Base-by-base conservation (phyloP, 805 yeast genomes). In the Blastobotrys americana region DNA sequence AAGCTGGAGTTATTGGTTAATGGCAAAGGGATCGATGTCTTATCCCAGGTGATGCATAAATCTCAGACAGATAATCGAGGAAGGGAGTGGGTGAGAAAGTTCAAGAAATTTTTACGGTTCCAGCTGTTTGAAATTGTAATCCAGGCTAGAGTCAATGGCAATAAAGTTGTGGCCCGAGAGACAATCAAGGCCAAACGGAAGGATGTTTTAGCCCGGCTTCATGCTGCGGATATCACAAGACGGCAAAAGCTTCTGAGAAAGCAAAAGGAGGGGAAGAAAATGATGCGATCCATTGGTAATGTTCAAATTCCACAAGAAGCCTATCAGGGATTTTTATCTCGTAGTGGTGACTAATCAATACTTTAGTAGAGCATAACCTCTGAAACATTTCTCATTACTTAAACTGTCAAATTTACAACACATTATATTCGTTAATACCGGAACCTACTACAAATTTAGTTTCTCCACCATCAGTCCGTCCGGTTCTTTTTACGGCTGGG, bases 221-320 rank as follows among this genome's bases (percentile, higher is more conserved):
- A 90, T 64, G 98, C 97, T 0, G 80, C 96, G 16, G 98, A 90
- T 68, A 77, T 89, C 27, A 76, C 94, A 0, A 74, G 98, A 67
- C 73, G 96, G 50, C 88, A 88, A 70, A 90, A 90, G 65, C 72
- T 90, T 53, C 69, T 90, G 43, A 86, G 75, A 44, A 82, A 84
- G 55, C 98, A 90, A 58, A 90, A 89, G 63, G 96, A 86, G 59
- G 98, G 98, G 33, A 93, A 93, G 66, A 86, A 84, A 64, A 74
- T 73, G 49, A 72, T 90, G 82, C 82, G 83, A 63, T 71, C 83
- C 13, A 72, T 81, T 10, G 97, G 97, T 10, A 76, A 78, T 43
- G 84, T 90, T 15, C 69, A 73, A 35, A 83, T 90, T 41, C 80
- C 84, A 49, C 82, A 82, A 48, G 94, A 87, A 52, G 95, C 96